A percentile compares a stretch with the other conserved stretches of the same genome.
Evolutionary conservation across 2,329 filamentous ascomycete species (phyloP).

Genomic region (Alternaria postmessia): DNA sequence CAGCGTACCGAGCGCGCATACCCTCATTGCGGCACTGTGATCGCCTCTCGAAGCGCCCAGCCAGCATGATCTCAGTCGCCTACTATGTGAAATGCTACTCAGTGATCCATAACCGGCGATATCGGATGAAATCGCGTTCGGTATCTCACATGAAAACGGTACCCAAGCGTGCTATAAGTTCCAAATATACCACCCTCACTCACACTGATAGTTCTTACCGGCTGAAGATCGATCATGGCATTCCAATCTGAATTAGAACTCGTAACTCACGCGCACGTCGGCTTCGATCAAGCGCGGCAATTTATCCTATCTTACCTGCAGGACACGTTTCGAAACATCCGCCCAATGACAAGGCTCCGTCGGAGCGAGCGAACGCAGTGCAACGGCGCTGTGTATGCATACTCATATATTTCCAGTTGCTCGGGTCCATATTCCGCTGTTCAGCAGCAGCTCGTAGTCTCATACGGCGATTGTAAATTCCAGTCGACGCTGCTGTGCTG

Average conservation of each 20-base stretch:
- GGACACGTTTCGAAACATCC: conserved; percentile 40
- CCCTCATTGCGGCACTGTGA: conserved; percentile 10
- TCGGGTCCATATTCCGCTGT: background rate
- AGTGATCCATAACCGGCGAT: background rate
- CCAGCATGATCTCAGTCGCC: background rate
- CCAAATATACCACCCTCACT: background rate
- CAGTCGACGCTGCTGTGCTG: background rate
- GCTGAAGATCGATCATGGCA: background rate
- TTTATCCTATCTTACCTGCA: conserved; percentile 28
- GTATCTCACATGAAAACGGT: background rate
- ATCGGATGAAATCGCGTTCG: background rate
- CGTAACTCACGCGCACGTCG: background rate
- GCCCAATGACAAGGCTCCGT: conserved; percentile 24
- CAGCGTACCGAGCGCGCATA: conserved; percentile 14
- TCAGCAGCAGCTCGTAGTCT: background rate
- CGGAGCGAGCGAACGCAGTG: conserved; percentile 15
- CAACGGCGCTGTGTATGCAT: conserved; percentile 28
- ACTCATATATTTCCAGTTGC: conserved; percentile 15
- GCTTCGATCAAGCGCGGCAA: conserved; percentile 10
- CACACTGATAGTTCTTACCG: background rate
- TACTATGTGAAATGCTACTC: background rate
- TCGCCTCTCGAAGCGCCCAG: conserved; percentile 17
- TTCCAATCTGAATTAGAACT: background rate
- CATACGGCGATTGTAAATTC: background rate
- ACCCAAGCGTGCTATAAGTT: background rate